Conservation (phyloP, 257 asterid genomes). For the Eustoma russellianum region DNA sequence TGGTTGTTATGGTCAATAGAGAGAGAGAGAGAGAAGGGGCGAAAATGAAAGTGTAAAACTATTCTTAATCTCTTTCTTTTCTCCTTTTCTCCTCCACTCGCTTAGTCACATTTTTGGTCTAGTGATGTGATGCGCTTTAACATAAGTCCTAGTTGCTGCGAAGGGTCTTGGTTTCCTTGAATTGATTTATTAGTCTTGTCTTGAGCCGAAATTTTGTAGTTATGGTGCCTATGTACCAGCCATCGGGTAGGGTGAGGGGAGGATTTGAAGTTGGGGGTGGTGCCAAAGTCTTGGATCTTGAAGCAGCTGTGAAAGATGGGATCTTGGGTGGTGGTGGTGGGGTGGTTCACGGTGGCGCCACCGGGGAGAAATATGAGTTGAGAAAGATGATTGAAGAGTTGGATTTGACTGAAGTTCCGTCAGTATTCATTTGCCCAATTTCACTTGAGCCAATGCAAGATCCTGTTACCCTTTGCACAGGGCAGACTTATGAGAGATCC, state of each 20-base stretch:
- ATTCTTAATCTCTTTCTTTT: slow-evolving; percentile 1
- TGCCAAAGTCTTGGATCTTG: slow-evolving; percentile 49
- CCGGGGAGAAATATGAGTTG: slow-evolving; percentile 23
- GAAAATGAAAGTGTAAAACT: slow-evolving; percentile 18
- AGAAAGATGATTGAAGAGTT: slow-evolving; percentile 25
- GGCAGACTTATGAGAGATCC: slow-evolving; percentile 69
- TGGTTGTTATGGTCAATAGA: slow-evolving; percentile 32
- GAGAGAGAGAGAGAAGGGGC: background rate
- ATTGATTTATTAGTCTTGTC: background rate
- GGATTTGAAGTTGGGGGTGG: slow-evolving; percentile 25
- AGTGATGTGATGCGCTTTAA: slow-evolving; percentile 18
- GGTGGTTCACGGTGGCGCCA: slow-evolving; percentile 17
- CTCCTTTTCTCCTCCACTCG: slow-evolving; percentile 37
- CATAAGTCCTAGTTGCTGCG: slow-evolving; percentile 16
- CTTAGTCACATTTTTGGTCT: slow-evolving; percentile 22
- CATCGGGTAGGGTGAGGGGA: slow-evolving; percentile 24
- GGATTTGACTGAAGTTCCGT: slow-evolving; percentile 21
- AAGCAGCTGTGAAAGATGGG: slow-evolving; percentile 60
- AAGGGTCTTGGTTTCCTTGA: slow-evolving; percentile 14
- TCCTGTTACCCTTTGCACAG: slow-evolving; percentile 81
- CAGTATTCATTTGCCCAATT: slow-evolving; percentile 63
- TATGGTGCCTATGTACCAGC: slow-evolving; percentile 44
- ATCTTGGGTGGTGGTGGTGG: slow-evolving; percentile 53
- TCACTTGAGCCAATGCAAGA: slow-evolving; percentile 72
- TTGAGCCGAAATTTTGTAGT: slow-evolving; percentile 7